Base-by-base conservation (phyloP, 257 asterid species). In the Marsdenia floribunda region DNA sequence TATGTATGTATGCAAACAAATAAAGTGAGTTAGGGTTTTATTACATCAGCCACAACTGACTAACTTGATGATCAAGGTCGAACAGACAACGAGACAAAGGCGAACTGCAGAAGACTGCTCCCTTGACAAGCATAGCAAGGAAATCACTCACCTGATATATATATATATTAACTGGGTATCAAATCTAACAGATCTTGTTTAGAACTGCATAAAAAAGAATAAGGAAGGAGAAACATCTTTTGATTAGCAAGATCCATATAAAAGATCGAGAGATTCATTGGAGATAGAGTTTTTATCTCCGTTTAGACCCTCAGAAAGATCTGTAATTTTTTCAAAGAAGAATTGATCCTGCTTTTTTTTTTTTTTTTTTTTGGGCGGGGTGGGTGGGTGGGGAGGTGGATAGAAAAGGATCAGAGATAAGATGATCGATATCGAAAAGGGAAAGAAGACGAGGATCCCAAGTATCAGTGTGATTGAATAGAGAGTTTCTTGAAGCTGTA, bases 1-100 rank as follows among this genome's bases (percentile, higher is more conserved):
- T 7, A 44, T 44, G 49, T 44, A 44, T 44, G 13, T 44, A 44
- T 44, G 49, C 10, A 44, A 6, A 11, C 2, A 8, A 44, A 44
- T 11, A 10, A 44, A 44, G 49, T 44, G 40, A 72, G 13, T 50
- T 78, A 84, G 88, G 86, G 90, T 85, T 87, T 82, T 42, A 22
- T 33, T 19, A 42, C 24, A 50, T 60, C 10, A 54, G 53, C 38
- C 47, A 7, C 49, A 44, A 44, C 49, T 7, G 1, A 22, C 7
- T 4, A 21, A 78, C 26, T 74, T 84, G 49, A 44, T 44, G 49
- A 44, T 44, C 77, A 83, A 88, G 96, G 94, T 88, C 92, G 92
- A 88, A 87, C 92, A 88, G 96, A 88, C 92, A 90, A 90, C 84
- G 96, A 88, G 81, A 73, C 86, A 82, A 79, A 87, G 89, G 87